Evolutionary conservation across 148 eudicot genomes (phyloP), one percentile per base, ranked within the genome.

Genomic region (Camellia granthamiana): DNA sequence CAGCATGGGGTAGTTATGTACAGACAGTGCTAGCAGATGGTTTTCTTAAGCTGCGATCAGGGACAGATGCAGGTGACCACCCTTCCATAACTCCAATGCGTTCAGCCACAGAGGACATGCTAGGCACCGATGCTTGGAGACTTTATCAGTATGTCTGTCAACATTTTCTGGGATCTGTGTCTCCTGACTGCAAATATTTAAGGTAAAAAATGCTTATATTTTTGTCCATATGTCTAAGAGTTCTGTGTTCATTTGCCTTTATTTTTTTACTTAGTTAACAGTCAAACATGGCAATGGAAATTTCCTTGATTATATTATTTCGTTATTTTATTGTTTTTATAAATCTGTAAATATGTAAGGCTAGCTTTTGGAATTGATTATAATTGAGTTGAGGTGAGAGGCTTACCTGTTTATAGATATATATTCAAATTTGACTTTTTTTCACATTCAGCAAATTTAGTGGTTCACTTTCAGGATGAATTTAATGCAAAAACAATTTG

Each of bases 1-100:
- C 94, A 80, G 52, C 78, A 44, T 91, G 93, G 90, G 97, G 98
- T 78, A 78, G 77, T 79, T 87, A 86, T 85, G 92, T 81, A 30
- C 91, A 86, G 68, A 79, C 78, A 55, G 85, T 95, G 61, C 85
- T 93, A 58, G 84, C 87, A 60, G 82, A 84, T 80, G 97, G 97
- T 58, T 90, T 88, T 81, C 65, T 79, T 15, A 95, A 90, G 85
- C 95, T 95, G 65, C 89, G 87, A 72, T 88, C 88, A 70, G 98
- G 98, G 62, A 90, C 91, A 65, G 98, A 95, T 89, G 97, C 76
- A 11, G 98, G 97, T 62, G 98, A 95, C 75, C 98, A 95, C 84
- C 98, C 98, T 74, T 95, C 98, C 83, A 95, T 95, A 23, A 95
- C 98, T 69, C 98, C 98, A 56, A 89, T 93, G 90, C 88, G 92